Evolutionary conservation across 1,284 basidiomycete species (phyloP), one percentile per base, ranked within the genome.

Genomic region (Apiotrichum veenhuisii): DNA sequence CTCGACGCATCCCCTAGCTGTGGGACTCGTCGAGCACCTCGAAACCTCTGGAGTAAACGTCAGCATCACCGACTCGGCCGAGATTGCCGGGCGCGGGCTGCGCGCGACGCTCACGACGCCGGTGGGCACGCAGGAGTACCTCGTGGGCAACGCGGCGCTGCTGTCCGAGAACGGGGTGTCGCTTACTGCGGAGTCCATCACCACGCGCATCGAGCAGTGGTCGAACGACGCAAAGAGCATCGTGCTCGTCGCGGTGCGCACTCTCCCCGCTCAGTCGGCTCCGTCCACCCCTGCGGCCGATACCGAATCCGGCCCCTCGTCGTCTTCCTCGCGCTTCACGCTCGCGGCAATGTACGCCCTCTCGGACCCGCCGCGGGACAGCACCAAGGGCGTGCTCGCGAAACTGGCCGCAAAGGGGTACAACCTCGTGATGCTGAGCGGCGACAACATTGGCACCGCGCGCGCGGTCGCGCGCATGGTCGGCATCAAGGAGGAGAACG

Each of bases 1-100:
- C 57, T 96, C 91, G 1, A 96, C 98, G 72, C 96, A 99, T 71
- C 95, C 96, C 0, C 84, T 99, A 17, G 96, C 93, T 3, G 87
- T 91, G 68, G 94, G 95, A 8, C 85, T 98, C 42, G 88, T 92
- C 0, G 77, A 82, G 0, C 88, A 91, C 74, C 22, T 87, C 43
- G 5, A 25, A 8, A 75, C 92, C 14, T 1, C 84, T 46, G 78
- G 80, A 2, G 30, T 30, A 30, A 59, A 70, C n/a, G 73, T 73
- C 11, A 74, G 77, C 45, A 75, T 82, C n/a, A 58, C 71, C 12
- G 72, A 78, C 5, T 98, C 97, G 70, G 88, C 94, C 73, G 90
- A 89, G 64, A 80, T 89, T 23, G 89, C 94, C 0, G 96, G 96
- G 17, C 85, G 88, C 58, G 96, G 96, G 51, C 86, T 98, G 54